Percentiles rank a stretch among this genome's conserved stretches.
Conservation (phyloP, 228 moss, liverwort and hornwort genomes). For the Sphagnum fallax region DNA sequence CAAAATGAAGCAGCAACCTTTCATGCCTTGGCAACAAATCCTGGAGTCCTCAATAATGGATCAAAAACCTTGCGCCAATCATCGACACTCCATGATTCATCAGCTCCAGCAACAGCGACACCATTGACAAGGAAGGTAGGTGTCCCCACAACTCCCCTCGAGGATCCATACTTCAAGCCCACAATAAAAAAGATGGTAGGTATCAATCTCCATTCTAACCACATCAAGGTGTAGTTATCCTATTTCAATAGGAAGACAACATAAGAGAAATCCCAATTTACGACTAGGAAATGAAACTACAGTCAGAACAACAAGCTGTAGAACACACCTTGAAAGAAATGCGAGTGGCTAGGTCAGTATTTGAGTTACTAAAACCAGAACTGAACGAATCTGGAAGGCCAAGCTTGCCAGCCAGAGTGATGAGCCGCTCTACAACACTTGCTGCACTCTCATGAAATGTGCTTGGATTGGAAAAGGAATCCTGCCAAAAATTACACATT, state of each 20-base stretch:
- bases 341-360: constrained; percentile 65
- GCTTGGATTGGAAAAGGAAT: constrained; percentile 52
- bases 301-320: neutral
- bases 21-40: constrained; percentile 16
- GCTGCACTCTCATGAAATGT: constrained; percentile 65
- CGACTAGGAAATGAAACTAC: neutral
- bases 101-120: constrained; percentile 51
- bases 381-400: constrained; percentile 52
- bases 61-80: constrained; percentile 77
- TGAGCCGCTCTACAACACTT: constrained; percentile 59
- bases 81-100: constrained; percentile 69
- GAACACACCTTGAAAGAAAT: constrained; percentile 80
- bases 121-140: constrained; percentile 85
- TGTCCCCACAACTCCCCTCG: constrained; percentile 78
- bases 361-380: constrained; percentile 47
- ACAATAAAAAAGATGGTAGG: neutral
- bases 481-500: constrained; percentile 29
- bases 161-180: constrained; percentile 77
- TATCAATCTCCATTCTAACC: neutral
- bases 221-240: neutral
- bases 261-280: neutral
- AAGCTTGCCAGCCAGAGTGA: constrained; percentile 49
- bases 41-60: constrained; percentile 36
- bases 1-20: constrained; percentile 3
- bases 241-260: neutral